Evolutionary conservation across 139 green algal genomes (phyloP), one percentile per base, ranked within the genome.

Genomic region (Chara braunii): DNA sequence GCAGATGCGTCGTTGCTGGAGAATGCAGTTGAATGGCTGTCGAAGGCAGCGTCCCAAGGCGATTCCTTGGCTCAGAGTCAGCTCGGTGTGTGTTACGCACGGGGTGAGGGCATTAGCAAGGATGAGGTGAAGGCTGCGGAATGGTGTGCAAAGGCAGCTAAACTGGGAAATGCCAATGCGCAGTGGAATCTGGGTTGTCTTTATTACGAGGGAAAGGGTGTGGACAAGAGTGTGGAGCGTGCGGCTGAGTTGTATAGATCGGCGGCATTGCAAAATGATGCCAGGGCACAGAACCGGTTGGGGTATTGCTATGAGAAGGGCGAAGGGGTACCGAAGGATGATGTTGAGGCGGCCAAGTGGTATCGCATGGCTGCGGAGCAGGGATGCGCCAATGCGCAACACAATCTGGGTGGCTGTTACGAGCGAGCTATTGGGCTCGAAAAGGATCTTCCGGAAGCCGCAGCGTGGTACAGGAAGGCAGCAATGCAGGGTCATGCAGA

Each of bases 11-110:
- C 71, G 37, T 43, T 75, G 33, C 23, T 76, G 23, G 33, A 35
- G 33, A 29, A 76, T 12, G 67, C 67, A 18, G 60, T 44, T 5
- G 8, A 79, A 43, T 76, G 31, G 67, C 72, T 66, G 43, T n/a
- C 33, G 64, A 69, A 78, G 33, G 65, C 67, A 2, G 67, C 67
- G 2, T 51, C 40, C 37, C 65, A 79, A 37, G 60, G 40, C 5
- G 53, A 63, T 8, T 32, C 53, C 6, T 26, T 30, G 53, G 53
- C 53, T 5, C 53, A 63, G 8, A 32, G 36, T 7, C n/a, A 64
- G 18, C 53, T 70, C 11, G 59, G 59, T 11, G 40, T 70, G 24
- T 72, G 59, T 23, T 70, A 69, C 56, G 59, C 52, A 37, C 9
- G 12, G 56, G 56, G 59, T 12, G 9, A 28, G 11, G 59, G 52